Base-by-base conservation (phyloP, 768 basidiomycete species). In the Suillus lakei region DNA sequence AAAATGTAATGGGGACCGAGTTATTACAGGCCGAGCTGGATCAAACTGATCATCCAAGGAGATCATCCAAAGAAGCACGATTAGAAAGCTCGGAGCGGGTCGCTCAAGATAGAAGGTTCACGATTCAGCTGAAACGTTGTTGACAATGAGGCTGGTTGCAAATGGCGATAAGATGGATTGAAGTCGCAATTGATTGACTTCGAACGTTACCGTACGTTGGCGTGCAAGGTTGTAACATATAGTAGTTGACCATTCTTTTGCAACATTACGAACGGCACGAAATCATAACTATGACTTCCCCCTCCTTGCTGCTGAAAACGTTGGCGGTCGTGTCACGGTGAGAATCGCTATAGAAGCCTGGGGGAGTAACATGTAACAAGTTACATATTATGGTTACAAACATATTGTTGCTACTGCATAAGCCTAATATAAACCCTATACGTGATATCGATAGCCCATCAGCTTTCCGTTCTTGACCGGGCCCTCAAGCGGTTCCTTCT, bases 381-480 rank as follows among this genome's bases (percentile, higher is more conserved):
- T 34, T 1, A 1, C 15, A 46, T 13, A 46, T 46, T 7, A 28
- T 10, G 28, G 30, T 32, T 21, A 54, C 53, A 54, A 54, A 54
- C 6, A 34, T 34, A n/a, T n/a, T n/a, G 12, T 34, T 13, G 6
- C 30, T 54, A 54, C 6, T 34, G 32, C 30, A 32, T 34, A 54
- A 54, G n/a, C n/a, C n/a, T n/a, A n/a, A 54, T 34, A 34, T 54
- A 34, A n/a, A 54, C 53, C 28, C 53, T 32, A 54, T 54, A 54
- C 10, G 30, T 54, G 30, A 34, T 34, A 54, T 34, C 13, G 53
- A 54, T 32, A 54, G 64, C 74, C 76, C 77, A 76, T 86, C 85
- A 86, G 85, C 81, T 86, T 84, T 86, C 85, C 85, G 85, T 86
- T 86, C 85, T 86, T 82, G 81, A 78, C 81, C 68, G 71, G 70